Evolutionary conservation across 108 stramenopile genomes (phyloP).

Genomic region (Nannochloropsis salina): DNA sequence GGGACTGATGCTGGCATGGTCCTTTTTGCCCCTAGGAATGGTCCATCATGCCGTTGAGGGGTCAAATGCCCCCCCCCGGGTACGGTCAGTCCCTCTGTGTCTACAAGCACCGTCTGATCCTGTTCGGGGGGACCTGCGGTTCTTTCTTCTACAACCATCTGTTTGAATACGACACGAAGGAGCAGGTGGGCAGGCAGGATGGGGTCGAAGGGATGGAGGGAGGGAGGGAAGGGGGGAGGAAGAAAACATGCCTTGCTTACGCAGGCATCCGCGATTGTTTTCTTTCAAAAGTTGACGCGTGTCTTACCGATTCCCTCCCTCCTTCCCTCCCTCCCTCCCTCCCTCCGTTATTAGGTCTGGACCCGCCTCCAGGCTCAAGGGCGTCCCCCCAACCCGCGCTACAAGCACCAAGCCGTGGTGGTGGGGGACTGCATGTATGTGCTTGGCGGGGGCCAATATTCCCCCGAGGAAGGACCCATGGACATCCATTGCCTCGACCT

Average conservation of each 20-base stretch:
- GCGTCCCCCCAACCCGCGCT: conserved; percentile 31
- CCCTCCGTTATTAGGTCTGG: conserved; percentile 31
- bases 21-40: not conserved
- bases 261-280: too few relatives aligned
- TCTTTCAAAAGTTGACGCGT: too few relatives aligned
- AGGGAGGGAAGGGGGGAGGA: too few relatives aligned
- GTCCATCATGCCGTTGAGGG: not conserved
- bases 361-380: conserved; percentile 32
- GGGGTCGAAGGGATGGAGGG: too few relatives aligned
- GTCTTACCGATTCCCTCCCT: too few relatives aligned
- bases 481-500: conserved; percentile 48
- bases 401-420: conserved; percentile 50
- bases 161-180: conserved; percentile 41
- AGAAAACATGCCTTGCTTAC: too few relatives aligned
- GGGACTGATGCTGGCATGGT: not conserved
- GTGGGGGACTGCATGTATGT: conserved; percentile 48
- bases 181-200: not conserved
- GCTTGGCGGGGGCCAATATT: conserved; percentile 44
- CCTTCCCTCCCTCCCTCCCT: conserved; percentile 3
- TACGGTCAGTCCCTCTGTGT: not conserved
- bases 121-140: conserved; percentile 47
- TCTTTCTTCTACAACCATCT: conserved; percentile 47
- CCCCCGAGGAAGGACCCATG: conserved; percentile 42
- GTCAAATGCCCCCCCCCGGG: not conserved
- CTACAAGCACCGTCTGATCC: conserved; percentile 28